Conservation (phyloP, 2,329 filamentous ascomycete genomes). For the Alternaria triticimaculans region DNA sequence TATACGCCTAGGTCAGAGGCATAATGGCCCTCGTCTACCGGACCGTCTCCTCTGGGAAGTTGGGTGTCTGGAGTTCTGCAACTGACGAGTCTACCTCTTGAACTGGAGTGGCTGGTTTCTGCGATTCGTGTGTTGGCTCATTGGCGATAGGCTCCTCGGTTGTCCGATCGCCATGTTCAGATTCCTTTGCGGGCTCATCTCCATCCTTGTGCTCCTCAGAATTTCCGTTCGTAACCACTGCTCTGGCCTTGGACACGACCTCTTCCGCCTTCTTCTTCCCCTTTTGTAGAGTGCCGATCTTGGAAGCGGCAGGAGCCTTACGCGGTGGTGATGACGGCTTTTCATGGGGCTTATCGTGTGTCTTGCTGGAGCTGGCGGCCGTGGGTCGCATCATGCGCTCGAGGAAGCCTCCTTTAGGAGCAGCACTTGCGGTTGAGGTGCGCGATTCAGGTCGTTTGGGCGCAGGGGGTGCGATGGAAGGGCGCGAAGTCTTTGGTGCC, state of each 20-base stretch:
- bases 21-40: slow-evolving; percentile 19
- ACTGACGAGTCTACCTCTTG: slow-evolving; percentile 30
- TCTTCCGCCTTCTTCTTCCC: slow-evolving; percentile 48
- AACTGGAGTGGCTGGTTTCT: slow-evolving; percentile 19
- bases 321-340: slow-evolving; percentile 57
- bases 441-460: slow-evolving; percentile 60
- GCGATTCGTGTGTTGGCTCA: slow-evolving; percentile 8
- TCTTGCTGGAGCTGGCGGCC: slow-evolving; percentile 71
- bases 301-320: slow-evolving; percentile 31
- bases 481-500: slow-evolving; percentile 40
- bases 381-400: slow-evolving; percentile 85
- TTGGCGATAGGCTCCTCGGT: slow-evolving; percentile 10
- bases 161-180: slow-evolving; percentile 9
- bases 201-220: slow-evolving; percentile 12
- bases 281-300: slow-evolving; percentile 37
- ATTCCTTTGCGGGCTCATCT: slow-evolving; percentile 18
- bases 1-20: neutral
- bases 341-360: slow-evolving; percentile 59
- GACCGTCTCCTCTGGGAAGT: slow-evolving; percentile 29
- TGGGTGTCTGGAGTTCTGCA: slow-evolving; percentile 33
- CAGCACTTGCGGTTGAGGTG: slow-evolving; percentile 59
- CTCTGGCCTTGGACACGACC: slow-evolving; percentile 44
- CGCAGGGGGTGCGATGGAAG: slow-evolving; percentile 45
- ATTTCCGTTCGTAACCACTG: slow-evolving; percentile 39
- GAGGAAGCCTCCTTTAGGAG: slow-evolving; percentile 73